A percentile compares a stretch with the other conserved stretches of the same genome.
Conservation (phyloP, 1,284 basidiomycete genomes). For the Ganoderma sinense region DNA sequence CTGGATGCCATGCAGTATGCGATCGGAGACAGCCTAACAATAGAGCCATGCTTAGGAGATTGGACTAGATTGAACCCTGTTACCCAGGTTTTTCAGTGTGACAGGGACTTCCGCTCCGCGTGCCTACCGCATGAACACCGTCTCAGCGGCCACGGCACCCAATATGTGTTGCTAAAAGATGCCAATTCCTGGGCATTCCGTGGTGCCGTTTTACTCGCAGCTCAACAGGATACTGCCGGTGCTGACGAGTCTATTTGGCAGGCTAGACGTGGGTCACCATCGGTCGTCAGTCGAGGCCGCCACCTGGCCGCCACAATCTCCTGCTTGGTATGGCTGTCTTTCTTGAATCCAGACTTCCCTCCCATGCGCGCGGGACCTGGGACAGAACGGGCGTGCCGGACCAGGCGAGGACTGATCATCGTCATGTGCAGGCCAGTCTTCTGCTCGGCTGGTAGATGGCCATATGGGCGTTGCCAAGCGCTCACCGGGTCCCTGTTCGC, state of each 20-base stretch:
- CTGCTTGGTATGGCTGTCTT: too few species aligned
- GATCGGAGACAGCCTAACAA: too few species aligned
- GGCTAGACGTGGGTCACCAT: background rate
- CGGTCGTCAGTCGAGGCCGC: background rate
- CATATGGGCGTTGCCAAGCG: conserved; percentile 12
- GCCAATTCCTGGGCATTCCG: background rate
- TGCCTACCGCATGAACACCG: background rate
- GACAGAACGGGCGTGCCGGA: background rate
- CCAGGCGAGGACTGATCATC: background rate
- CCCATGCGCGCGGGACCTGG: too few species aligned
- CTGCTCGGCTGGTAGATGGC: conserved; percentile 12
- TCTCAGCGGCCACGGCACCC: background rate
- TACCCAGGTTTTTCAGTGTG: background rate
- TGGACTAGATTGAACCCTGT: too few species aligned
- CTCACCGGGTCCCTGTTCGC: conserved; percentile 12
- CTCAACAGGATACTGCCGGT: background rate
- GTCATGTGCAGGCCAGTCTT: background rate
- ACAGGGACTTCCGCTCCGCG: background rate
- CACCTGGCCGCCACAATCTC: too few species aligned
- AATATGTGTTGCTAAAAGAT: too few species aligned
- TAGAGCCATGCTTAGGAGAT: too few species aligned
- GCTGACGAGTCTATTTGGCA: too few species aligned
- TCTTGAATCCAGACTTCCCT: too few species aligned
- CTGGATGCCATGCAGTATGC: too few species aligned
- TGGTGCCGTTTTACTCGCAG: background rate